Conservation (phyloP, 257 asterid species). For the Salvia miltiorrhiza region DNA sequence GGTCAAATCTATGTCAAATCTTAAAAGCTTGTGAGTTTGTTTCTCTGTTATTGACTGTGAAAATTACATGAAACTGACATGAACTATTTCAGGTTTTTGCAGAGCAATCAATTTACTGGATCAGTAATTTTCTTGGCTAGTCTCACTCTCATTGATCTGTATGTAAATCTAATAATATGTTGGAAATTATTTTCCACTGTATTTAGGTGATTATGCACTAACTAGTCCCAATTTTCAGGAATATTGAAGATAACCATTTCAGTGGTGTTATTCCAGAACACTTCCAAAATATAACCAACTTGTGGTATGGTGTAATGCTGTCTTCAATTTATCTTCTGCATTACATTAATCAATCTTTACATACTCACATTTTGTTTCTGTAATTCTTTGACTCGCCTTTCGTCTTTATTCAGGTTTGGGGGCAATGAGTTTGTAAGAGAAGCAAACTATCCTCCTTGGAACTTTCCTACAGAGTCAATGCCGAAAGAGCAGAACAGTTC, state of each 20-base stretch:
- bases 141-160: conserved; percentile 71
- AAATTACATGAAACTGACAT: conserved; percentile 2
- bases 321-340: not conserved
- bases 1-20: conserved; percentile 52
- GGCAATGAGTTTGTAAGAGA: conserved; percentile 65
- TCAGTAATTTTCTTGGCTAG: conserved; percentile 70
- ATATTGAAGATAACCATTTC: conserved; percentile 85
- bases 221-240: conserved; percentile 46
- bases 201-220: conserved; percentile 22
- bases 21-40: conserved; percentile 63
- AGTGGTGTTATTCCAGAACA: conserved; percentile 88
- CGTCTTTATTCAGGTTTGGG: conserved; percentile 53
- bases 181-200: not conserved
- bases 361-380: not conserved
- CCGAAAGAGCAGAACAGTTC: conserved; percentile 60
- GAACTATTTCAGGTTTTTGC: conserved; percentile 61
- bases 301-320: conserved; percentile 46
- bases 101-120: conserved; percentile 77
- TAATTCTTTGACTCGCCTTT: not conserved
- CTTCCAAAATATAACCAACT: conserved; percentile 63
- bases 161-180: conserved; percentile 26
- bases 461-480: conserved; percentile 48
- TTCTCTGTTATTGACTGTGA: conserved; percentile 6
- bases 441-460: conserved; percentile 75
- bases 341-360: not conserved